A percentile compares a stretch with the other conserved stretches of the same genome.
phyloP scores from a whole-genome alignment of 345 rosid species.

The Eutrema yunnanense region DNA sequence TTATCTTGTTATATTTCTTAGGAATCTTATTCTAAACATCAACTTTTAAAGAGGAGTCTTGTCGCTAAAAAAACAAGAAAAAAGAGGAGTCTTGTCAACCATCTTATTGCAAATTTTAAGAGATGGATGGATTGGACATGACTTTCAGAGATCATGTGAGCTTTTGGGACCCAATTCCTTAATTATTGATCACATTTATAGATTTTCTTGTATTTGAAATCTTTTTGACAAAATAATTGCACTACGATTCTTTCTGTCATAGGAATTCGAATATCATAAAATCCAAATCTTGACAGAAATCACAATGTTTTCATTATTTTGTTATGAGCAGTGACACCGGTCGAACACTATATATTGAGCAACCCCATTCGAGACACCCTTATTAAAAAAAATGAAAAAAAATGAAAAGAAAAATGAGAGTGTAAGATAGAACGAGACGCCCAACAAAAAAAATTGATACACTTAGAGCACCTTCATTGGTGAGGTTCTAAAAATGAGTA shows the following conservation, averaged over 20 bases:
- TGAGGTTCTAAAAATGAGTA: too few species aligned
- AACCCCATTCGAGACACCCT: too few species aligned
- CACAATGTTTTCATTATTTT: neutral
- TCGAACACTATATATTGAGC: neutral
- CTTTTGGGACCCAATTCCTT: conserved; percentile 35
- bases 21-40: conserved; percentile 14
- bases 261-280: neutral
- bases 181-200: neutral
- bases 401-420: too few species aligned
- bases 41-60: conserved; percentile 11
- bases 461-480: too few species aligned
- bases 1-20: neutral
- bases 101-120: conserved; percentile 33
- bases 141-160: conserved; percentile 39
- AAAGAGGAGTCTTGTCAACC: conserved; percentile 8
- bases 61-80: neutral
- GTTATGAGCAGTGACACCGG: neutral
- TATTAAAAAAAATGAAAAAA: too few species aligned
- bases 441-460: too few species aligned
- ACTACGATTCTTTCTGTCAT: neutral
- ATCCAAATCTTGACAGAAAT: neutral
- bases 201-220: neutral
- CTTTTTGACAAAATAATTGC: neutral
- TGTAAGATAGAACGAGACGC: too few species aligned
- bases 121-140: conserved; percentile 45